phyloP scores from a whole-genome alignment of 371 early-diverging fungal genomes.

The Smittium mucronatum region DNA sequence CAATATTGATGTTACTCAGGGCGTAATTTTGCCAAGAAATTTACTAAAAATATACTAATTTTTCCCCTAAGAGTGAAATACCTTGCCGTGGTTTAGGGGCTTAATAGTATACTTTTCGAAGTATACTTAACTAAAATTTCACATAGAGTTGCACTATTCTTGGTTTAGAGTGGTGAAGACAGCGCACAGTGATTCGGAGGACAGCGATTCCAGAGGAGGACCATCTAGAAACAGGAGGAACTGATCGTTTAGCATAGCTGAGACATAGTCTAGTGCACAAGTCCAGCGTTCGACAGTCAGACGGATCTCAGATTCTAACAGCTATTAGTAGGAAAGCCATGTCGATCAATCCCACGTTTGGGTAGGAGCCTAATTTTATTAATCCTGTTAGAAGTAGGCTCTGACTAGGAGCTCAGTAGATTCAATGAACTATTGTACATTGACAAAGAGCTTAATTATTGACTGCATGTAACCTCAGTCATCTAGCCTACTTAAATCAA shows the following conservation, averaged over 20 bases:
- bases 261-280: neutral
- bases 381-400: neutral
- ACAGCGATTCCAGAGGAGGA: neutral
- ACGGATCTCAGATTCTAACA: neutral
- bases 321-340: neutral
- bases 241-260: neutral
- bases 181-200: neutral
- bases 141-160: neutral
- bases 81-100: neutral
- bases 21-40: neutral
- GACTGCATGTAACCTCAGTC: neutral
- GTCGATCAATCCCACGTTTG: neutral
- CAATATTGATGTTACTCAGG: neutral
- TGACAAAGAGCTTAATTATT: neutral
- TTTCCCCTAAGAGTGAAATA: neutral
- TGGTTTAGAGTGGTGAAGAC: neutral
- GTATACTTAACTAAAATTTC: neutral
- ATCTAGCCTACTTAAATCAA: neutral
- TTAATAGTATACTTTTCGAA: neutral
- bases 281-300: neutral
- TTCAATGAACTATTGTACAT: neutral
- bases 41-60: neutral
- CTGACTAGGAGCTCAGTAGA: neutral
- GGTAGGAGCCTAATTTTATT: neutral
- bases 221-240: neutral